Base-by-base conservation (phyloP, 2,329 filamentous ascomycete species). In the Xylogone sp. region DNA sequence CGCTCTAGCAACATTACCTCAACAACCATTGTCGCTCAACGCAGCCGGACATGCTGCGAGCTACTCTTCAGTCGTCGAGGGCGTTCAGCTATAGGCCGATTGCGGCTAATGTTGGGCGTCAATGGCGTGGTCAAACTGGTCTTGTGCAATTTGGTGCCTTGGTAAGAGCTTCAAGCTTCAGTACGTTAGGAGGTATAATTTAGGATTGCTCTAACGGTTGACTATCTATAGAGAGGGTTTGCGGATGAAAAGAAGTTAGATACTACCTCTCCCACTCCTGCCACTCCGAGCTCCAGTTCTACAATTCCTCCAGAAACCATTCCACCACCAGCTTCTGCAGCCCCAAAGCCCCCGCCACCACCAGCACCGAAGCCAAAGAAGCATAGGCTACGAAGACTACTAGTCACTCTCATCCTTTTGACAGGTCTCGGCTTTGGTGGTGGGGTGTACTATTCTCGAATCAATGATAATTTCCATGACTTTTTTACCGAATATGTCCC, bases 401-500 rank as follows among this genome's bases (percentile, higher is more conserved):
- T 96, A 67, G 73, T 92, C 59, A 88, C 88, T 50, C 71, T 97
- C 46, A 74, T 92, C 56, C 71, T 96, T 43, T 80, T 97, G 22
- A 84, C 88, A 21, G 83, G 83, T 5, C 71, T 95, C 43, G 85
- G 87, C 39, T 99, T 96, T 64, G 88, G 82, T 51, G 91, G 91
- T 58, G 91, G 93, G 60, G 86, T 97, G 50, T 96, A 88, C 78
- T 94, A 96, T 71, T 93, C 94, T 50, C 84, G 96, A 58, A 81
- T 94, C 71, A 96, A 87, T 66, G 94, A 99, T 76, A 96, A 90
- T 73, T 99, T 97, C 81, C 93, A 99, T 73, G 94, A 99, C 71
- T 94, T 97, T 77, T 99, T 99, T 74, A 97, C 92, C 63, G 92
- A 97, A 73, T 99, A 93, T 70, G 74, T 99, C 18, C 94, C 94